These are phyloP conservation scores for Mortierella sp. DNA, from an alignment of 371 early-diverging fungal species.

Conservation along the genomic window DNA sequence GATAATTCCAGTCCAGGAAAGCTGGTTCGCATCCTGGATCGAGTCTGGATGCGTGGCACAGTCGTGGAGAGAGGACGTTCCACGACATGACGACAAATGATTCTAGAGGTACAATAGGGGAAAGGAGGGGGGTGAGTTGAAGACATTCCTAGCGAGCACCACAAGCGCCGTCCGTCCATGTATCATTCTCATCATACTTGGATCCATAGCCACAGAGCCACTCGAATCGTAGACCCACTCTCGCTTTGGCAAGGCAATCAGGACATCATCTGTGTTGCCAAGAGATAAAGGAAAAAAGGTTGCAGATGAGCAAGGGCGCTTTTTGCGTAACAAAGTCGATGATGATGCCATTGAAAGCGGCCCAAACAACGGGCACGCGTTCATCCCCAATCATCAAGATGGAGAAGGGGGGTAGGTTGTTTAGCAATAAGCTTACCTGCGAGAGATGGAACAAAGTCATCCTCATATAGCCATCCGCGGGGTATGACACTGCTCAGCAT, in stretches of 20 bases:
- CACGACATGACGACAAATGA: slow-evolving; percentile 54
- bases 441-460: slow-evolving; percentile 26
- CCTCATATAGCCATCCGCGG: slow-evolving; percentile 52
- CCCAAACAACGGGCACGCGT: slow-evolving; percentile 29
- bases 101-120: slow-evolving; percentile 23
- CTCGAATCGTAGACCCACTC: slow-evolving; percentile 48
- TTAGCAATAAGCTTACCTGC: slow-evolving; percentile 22
- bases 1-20: slow-evolving; percentile 51
- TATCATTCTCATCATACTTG: slow-evolving; percentile 25
- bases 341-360: slow-evolving; percentile 4
- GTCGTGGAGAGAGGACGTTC: slow-evolving; percentile 51
- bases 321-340: neutral
- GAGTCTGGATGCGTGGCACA: slow-evolving; percentile 41
- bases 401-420: neutral
- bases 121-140: neutral
- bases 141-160: neutral
- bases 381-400: neutral
- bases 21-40: slow-evolving; percentile 33
- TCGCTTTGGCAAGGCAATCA: slow-evolving; percentile 46
- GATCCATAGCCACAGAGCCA: slow-evolving; percentile 42
- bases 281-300: neutral
- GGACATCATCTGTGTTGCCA: slow-evolving; percentile 25
- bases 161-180: neutral
- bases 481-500: slow-evolving; percentile 54
- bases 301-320: neutral